These are phyloP conservation scores for Aureobasidium subglaciale DNA, from an alignment of 2,329 filamentous ascomycete species.

Conservation along the genomic window DNA sequence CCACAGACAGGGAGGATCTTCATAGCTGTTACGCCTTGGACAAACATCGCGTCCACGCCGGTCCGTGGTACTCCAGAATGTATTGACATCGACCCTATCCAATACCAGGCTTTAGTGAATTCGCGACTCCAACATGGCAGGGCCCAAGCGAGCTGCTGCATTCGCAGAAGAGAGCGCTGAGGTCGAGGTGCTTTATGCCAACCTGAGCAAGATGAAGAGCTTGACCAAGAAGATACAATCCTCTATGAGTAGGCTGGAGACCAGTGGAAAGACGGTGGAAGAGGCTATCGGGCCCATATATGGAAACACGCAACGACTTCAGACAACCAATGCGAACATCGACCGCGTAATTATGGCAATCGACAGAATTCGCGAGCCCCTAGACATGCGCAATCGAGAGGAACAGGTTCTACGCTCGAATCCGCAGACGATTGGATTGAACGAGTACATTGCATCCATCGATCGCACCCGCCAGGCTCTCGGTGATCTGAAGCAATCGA, in stretches of 20 bases:
- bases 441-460: conserved; percentile 80
- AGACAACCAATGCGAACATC: conserved; percentile 83
- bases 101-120: not conserved
- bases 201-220: conserved; percentile 84
- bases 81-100: not conserved
- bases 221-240: conserved; percentile 94
- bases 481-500: conserved; percentile 77
- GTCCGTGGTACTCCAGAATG: not conserved
- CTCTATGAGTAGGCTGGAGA: conserved; percentile 74
- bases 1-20: not conserved
- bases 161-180: conserved; percentile 61
- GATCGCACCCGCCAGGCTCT: conserved; percentile 85
- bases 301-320: conserved; percentile 82
- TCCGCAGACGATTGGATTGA: conserved; percentile 74
- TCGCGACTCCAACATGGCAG: conserved; percentile 39
- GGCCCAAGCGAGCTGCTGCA: conserved; percentile 45
- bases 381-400: conserved; percentile 85
- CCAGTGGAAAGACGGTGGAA: conserved; percentile 81
- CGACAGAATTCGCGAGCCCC: conserved; percentile 79
- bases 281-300: conserved; percentile 90
- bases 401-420: conserved; percentile 75
- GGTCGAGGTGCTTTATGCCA: conserved; percentile 59
- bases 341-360: conserved; percentile 81
- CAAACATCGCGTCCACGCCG: not conserved
- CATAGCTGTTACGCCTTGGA: not conserved